Conservation (phyloP, 202 grass and related monocot species). For the Hordeum pubiflorum region DNA sequence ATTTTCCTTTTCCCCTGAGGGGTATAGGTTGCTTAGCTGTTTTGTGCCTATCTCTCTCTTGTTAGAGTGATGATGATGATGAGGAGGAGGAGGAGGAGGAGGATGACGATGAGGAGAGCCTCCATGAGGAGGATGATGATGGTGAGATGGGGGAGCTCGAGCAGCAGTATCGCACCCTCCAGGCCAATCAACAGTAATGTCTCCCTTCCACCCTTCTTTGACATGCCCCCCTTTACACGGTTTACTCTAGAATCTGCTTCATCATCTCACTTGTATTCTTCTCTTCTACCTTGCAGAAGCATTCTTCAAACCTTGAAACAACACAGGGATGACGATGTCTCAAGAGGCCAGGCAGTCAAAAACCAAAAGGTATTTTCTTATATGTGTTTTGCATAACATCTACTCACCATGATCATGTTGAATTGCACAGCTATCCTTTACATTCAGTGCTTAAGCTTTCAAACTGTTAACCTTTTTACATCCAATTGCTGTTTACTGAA, state of each 20-base stretch:
- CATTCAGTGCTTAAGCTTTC: background rate
- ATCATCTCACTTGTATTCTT: background rate
- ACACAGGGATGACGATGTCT: conserved; percentile 67
- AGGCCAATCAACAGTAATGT: conserved; percentile 42
- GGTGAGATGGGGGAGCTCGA: conserved; percentile 49
- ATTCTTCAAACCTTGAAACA: conserved; percentile 57
- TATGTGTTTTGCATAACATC: background rate
- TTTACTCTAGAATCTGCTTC: background rate
- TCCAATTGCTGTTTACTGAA: conserved; percentile 30
- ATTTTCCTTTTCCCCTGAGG: background rate
- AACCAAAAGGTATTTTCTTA: conserved; percentile 61
- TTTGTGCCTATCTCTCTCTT: background rate
- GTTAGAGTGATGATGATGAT: background rate
- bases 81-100: background rate
- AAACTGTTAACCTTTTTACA: background rate
- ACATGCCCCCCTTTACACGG: background rate
- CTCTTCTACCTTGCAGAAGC: conserved; percentile 21
- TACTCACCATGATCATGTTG: background rate
- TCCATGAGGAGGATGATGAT: background rate
- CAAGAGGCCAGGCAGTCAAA: conserved; percentile 69
- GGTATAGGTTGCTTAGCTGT: background rate
- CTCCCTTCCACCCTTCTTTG: background rate
- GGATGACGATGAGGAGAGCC: background rate
- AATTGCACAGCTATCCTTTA: background rate
- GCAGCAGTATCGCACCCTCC: conserved; percentile 41